A percentile compares a stretch with the other conserved stretches of the same genome.
Conservation (phyloP, 352 stramenopile genomes). For the Saprolegnia parasitica region DNA sequence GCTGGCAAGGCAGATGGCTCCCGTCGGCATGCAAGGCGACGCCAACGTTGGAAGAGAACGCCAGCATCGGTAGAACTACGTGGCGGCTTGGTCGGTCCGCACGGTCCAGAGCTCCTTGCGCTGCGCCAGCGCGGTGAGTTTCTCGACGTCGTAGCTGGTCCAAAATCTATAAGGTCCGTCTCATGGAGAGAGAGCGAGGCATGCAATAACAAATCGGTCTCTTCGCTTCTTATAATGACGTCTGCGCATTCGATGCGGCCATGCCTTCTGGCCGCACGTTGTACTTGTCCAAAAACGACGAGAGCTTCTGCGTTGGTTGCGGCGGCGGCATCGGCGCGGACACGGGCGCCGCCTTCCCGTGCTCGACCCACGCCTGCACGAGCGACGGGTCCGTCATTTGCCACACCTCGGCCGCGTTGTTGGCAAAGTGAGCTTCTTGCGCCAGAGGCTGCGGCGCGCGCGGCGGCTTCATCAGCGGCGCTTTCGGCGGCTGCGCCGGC, state of each 20-base stretch:
- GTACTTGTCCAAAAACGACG: not conserved
- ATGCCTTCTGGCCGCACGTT: not conserved
- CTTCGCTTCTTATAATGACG: not conserved
- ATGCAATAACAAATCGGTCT: too few relatives aligned
- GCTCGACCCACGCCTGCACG: not conserved
- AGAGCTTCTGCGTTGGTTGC: not conserved
- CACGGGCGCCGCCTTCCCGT: not conserved
- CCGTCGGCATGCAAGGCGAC: too few relatives aligned
- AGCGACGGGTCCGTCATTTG: not conserved
- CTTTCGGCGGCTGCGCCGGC: not conserved
- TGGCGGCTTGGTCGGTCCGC: too few relatives aligned
- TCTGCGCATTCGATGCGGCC: not conserved
- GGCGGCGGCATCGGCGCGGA: not conserved
- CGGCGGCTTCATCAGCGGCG: not conserved
- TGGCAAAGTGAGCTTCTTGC: not conserved
- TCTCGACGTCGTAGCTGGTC: too few relatives aligned
- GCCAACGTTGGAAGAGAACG: too few relatives aligned
- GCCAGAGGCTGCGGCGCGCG: not conserved
- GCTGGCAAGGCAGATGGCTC: too few relatives aligned
- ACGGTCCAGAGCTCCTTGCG: too few relatives aligned
- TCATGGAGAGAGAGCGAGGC: too few relatives aligned
- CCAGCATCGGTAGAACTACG: too few relatives aligned
- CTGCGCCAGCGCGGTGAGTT: too few relatives aligned
- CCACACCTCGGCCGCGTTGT: not conserved
- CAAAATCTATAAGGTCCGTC: too few relatives aligned